Evolutionary conservation across 148 eudicot species (phyloP).

Genomic region (Persicaria maculosa): DNA sequence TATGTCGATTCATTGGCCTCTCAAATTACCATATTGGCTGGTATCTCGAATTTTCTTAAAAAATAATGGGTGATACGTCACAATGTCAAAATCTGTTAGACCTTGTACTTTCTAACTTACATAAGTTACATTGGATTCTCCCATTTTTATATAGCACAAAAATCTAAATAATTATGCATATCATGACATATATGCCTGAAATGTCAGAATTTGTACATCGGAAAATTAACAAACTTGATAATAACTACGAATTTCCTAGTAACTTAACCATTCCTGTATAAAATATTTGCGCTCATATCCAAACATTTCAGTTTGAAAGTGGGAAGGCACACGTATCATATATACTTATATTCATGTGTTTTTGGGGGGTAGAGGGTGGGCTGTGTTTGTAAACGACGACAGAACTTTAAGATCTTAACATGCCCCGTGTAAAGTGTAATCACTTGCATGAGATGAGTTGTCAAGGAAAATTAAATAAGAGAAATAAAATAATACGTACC

Average conservation of each 20-base stretch:
- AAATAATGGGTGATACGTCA: background rate
- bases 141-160: background rate
- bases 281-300: constrained; percentile 1
- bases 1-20: too few species aligned
- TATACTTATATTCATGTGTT: too few species aligned
- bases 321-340: too few species aligned
- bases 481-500: too few species aligned
- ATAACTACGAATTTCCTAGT: constrained; percentile 1
- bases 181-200: constrained; percentile 11
- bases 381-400: too few species aligned
- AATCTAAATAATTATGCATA: background rate
- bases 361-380: too few species aligned
- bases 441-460: too few species aligned
- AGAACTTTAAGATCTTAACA: too few species aligned
- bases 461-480: too few species aligned
- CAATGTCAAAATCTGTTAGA: background rate
- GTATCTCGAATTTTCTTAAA: too few species aligned
- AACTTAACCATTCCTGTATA: background rate
- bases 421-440: too few species aligned
- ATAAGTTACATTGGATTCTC: constrained; percentile 9
- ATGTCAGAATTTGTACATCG: constrained; percentile 5
- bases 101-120: background rate
- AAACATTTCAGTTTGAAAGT: background rate
- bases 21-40: too few species aligned
- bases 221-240: constrained; percentile 8